Evolutionary conservation across 441 rosid genomes (phyloP).

Genomic region (Euphorbia corollata): DNA sequence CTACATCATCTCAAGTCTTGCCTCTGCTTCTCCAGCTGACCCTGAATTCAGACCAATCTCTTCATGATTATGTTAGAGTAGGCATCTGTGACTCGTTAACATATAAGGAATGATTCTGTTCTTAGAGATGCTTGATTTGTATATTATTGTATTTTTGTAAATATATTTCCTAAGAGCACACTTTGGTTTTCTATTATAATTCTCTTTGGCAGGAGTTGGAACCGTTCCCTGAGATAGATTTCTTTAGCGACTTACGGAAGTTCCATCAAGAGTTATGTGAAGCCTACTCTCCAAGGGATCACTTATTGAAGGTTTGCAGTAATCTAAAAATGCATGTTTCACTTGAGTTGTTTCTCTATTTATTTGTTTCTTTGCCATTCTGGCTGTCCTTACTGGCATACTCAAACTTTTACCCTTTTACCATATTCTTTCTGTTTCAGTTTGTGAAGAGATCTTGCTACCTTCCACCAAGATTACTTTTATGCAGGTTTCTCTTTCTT

Average conservation of each 20-base stretch:
- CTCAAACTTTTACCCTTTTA: slow-evolving; percentile 17
- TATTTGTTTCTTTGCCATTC: slow-evolving; percentile 12
- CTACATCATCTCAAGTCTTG: slow-evolving; percentile 48
- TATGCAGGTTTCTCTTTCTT: slow-evolving; percentile 45
- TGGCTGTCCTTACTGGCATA: slow-evolving; percentile 7
- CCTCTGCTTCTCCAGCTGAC: slow-evolving; percentile 64
- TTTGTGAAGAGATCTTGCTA: slow-evolving; percentile 66
- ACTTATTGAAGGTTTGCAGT: slow-evolving; percentile 62
- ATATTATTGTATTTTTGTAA: slow-evolving; percentile 11
- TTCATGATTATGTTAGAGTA: slow-evolving; percentile 78
- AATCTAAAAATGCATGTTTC: slow-evolving; percentile 11
- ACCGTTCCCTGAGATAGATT: slow-evolving; percentile 66
- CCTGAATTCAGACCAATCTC: slow-evolving; percentile 58
- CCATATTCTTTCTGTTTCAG: slow-evolving; percentile 36
- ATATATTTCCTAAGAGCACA: not conserved
- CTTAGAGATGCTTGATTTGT: slow-evolving; percentile 4
- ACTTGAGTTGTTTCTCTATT: not conserved
- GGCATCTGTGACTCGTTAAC: slow-evolving; percentile 22
- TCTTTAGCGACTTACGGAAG: slow-evolving; percentile 49
- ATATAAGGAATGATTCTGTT: slow-evolving; percentile 10
- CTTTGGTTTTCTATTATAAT: slow-evolving; percentile 13
- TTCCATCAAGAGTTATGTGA: slow-evolving; percentile 57
- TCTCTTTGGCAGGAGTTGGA: slow-evolving; percentile 65
- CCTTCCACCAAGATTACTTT: slow-evolving; percentile 84
- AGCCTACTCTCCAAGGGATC: slow-evolving; percentile 69